Conservation (phyloP, 2,329 filamentous ascomycete species). For the Colletotrichum lentis region DNA sequence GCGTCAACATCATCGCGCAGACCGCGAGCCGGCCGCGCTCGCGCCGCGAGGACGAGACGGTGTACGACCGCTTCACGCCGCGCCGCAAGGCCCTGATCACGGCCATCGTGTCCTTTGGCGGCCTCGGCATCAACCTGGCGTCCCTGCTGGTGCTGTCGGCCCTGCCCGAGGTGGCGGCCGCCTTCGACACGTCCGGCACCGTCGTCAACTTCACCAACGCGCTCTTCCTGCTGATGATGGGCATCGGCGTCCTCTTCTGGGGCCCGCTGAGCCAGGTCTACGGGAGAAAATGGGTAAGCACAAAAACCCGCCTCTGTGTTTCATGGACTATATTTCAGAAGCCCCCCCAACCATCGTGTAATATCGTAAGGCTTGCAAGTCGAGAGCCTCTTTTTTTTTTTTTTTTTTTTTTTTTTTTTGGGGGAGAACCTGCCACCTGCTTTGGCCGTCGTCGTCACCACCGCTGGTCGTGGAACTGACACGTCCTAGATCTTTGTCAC, state of each 20-base stretch:
- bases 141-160: constrained; percentile 65
- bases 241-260: constrained; percentile 70
- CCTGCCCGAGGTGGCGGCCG: constrained; percentile 74
- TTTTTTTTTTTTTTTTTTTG: too few relatives aligned
- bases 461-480: too few relatives aligned
- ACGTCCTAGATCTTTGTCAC: constrained; percentile 39
- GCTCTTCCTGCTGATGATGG: constrained; percentile 76
- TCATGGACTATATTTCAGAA: too few relatives aligned
- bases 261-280: constrained; percentile 70
- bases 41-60: constrained; percentile 32
- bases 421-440: neutral
- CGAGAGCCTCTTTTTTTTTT: too few relatives aligned
- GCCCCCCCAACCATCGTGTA: too few relatives aligned
- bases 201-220: constrained; percentile 76
- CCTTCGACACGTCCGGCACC: constrained; percentile 70
- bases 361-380: constrained; percentile 18
- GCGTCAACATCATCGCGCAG: constrained; percentile 33
- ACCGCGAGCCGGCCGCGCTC: constrained; percentile 31
- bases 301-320: too few relatives aligned
- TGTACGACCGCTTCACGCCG: constrained; percentile 41
- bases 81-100: constrained; percentile 41
- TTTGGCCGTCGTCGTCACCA: neutral
- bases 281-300: constrained; percentile 58
- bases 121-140: constrained; percentile 33
- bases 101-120: constrained; percentile 37